Conservation (phyloP, 2,329 filamentous ascomycete genomes). For the Epichloe scottii region DNA sequence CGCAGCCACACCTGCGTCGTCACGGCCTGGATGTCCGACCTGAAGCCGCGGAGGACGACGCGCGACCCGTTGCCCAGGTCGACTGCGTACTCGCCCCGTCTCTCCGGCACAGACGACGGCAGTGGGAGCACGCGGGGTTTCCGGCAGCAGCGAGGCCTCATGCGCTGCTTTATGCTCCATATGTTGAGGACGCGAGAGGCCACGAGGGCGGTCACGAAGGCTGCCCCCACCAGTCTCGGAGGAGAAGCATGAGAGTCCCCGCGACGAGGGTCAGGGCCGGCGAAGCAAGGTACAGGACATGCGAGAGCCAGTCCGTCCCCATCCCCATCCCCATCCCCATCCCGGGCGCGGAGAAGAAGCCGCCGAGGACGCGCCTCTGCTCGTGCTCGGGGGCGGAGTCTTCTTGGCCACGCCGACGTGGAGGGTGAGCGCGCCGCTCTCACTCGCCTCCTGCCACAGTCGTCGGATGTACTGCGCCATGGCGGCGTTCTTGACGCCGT, state of each 20-base stretch:
- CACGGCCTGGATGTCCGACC: conserved; percentile 45
- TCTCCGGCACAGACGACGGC: neutral
- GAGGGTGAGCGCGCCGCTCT: neutral
- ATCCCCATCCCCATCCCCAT: neutral
- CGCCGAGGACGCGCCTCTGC: conserved; percentile 9
- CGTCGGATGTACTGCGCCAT: conserved; percentile 13
- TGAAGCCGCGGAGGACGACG: conserved; percentile 39
- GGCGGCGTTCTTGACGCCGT: too few relatives aligned
- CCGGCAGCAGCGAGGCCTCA: neutral
- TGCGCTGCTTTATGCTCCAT: conserved; percentile 40
- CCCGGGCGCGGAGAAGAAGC: neutral
- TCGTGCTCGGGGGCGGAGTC: too few relatives aligned
- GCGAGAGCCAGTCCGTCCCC: conserved; percentile 33
- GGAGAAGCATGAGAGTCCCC: conserved; percentile 30
- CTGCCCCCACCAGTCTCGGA: conserved; percentile 39
- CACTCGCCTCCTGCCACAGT: conserved; percentile 13
- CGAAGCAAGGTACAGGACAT: conserved; percentile 34
- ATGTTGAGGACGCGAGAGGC: conserved; percentile 43
- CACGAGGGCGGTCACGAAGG: conserved; percentile 35
- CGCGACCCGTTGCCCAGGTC: conserved; percentile 38
- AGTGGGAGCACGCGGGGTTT: neutral
- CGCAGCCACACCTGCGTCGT: conserved; percentile 45
- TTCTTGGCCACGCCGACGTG: too few relatives aligned
- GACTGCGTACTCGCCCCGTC: conserved; percentile 33
- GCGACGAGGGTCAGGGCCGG: conserved; percentile 33